Conservation (phyloP, 176 grass and related monocot species). For the Bonia amplexicaulis region DNA sequence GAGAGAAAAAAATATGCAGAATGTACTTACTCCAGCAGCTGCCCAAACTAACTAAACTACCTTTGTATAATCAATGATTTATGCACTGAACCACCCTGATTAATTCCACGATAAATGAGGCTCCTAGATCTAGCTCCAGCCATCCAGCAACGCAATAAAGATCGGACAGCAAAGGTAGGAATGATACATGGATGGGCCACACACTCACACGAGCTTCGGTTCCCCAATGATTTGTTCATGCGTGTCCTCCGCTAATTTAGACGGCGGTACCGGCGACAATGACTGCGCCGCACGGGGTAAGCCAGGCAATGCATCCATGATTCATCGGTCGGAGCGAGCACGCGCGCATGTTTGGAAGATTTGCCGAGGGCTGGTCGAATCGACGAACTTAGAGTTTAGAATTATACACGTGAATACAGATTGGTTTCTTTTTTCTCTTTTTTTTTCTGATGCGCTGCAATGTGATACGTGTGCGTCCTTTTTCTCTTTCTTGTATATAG, state of each 20-base stretch:
- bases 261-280: not conserved
- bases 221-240: constrained; percentile 28
- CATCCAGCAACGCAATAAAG: not conserved
- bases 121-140: not conserved
- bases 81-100: not conserved
- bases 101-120: not conserved
- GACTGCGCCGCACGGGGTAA: not conserved
- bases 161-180: not conserved
- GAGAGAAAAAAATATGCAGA: not conserved
- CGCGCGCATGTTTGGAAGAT: no score
- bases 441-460: no score
- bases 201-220: not conserved
- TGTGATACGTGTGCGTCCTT: no score
- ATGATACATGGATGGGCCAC: not conserved
- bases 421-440: no score
- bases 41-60: not conserved
- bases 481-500: no score
- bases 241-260: not conserved
- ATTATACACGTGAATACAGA: no score
- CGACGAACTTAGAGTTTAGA: no score
- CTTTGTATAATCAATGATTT: not conserved
- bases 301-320: not conserved
- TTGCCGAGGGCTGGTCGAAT: no score
- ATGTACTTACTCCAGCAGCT: not conserved
- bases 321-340: not conserved